Evolutionary conservation across 164 flowering plant genomes (phyloP).

Genomic region (Umbilicus rupestris): DNA sequence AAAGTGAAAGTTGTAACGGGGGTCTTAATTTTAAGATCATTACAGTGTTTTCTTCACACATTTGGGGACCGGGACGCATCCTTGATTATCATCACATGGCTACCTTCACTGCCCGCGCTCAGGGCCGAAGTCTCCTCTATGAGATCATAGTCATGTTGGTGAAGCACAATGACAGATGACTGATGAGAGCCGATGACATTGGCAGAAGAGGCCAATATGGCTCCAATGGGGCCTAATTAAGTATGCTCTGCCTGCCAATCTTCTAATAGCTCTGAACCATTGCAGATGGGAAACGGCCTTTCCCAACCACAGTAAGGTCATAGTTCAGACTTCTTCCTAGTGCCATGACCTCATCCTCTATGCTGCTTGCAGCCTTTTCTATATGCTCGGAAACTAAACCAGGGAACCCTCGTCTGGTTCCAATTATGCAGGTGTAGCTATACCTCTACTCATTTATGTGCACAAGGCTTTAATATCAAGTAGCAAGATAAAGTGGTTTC

Average conservation of each 20-base stretch:
- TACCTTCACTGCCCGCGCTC: too few relatives aligned
- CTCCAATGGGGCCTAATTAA: background rate
- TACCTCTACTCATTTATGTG: background rate
- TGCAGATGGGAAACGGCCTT: background rate
- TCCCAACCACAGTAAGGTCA: background rate
- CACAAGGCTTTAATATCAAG: background rate
- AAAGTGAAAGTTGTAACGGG: too few relatives aligned
- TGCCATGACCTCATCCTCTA: background rate
- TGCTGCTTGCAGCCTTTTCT: background rate
- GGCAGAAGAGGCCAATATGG: background rate
- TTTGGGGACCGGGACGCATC: too few relatives aligned
- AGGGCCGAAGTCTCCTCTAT: slow-evolving; percentile 1
- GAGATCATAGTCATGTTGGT: slow-evolving; percentile 31
- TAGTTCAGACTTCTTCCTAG: background rate
- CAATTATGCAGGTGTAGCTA: background rate
- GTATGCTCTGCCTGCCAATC: background rate
- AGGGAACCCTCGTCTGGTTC: background rate
- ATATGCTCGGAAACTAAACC: background rate
- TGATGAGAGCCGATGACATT: background rate
- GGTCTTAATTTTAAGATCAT: too few relatives aligned
- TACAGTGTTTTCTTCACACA: too few relatives aligned
- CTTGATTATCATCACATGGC: too few relatives aligned
- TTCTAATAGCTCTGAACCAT: background rate
- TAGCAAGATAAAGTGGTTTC: too few relatives aligned
- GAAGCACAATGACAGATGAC: slow-evolving; percentile 57